Conservation (phyloP, 257 asterid genomes). For the Przewalskia tangutica region DNA sequence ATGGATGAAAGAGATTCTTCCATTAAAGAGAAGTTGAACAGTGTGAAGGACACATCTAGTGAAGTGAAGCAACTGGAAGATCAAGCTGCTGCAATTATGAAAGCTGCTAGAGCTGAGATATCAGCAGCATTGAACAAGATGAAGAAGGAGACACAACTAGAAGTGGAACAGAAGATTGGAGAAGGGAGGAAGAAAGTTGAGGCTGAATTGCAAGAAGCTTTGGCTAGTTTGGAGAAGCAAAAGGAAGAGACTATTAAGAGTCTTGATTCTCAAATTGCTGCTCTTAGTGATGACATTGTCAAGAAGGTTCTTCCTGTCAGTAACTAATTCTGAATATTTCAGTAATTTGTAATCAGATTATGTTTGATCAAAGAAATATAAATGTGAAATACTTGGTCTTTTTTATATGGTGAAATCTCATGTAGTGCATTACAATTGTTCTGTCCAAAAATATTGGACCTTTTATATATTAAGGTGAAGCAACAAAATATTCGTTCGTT, state of each 20-base stretch:
- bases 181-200: slow-evolving; percentile 85
- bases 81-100: slow-evolving; percentile 69
- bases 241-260: slow-evolving; percentile 68
- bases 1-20: slow-evolving; percentile 87
- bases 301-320: slow-evolving; percentile 84
- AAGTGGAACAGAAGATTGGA: slow-evolving; percentile 68
- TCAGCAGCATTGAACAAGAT: slow-evolving; percentile 80
- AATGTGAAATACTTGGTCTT: not conserved
- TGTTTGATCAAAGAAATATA: not conserved
- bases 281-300: slow-evolving; percentile 75
- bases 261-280: slow-evolving; percentile 79
- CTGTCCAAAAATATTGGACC: no score
- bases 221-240: slow-evolving; percentile 58
- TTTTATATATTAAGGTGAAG: not conserved
- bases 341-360: not conserved
- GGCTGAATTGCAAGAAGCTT: slow-evolving; percentile 74
- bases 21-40: slow-evolving; percentile 55
- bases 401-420: not conserved
- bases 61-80: slow-evolving; percentile 88
- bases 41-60: slow-evolving; percentile 78
- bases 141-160: slow-evolving; percentile 86
- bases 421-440: no score
- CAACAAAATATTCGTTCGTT: not conserved
- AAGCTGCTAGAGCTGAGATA: slow-evolving; percentile 90
- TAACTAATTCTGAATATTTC: not conserved